Base-by-base conservation (phyloP, 345 rosid species). In the Hibiscus mutabilis region DNA sequence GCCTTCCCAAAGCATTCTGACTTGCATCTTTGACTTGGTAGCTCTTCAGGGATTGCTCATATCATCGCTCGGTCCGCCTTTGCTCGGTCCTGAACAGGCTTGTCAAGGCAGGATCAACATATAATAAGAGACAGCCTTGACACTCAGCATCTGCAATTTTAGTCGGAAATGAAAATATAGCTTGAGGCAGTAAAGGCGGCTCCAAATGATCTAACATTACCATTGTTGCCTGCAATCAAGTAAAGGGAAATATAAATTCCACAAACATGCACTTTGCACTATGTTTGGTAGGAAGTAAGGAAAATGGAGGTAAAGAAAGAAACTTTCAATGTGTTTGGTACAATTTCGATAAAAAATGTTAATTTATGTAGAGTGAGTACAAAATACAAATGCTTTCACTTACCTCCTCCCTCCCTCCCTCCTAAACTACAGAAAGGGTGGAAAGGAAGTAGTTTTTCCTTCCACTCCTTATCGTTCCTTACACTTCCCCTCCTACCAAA, bases 111-210 rank as follows among this genome's bases (percentile, higher is more conserved):
- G n/a, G n/a, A n/a, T n/a, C n/a, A n/a, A n/a, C n/a, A n/a, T n/a
- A n/a, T n/a, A n/a, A n/a, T n/a, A n/a, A n/a, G n/a, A n/a, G n/a
- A n/a, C n/a, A n/a, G n/a, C n/a, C n/a, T n/a, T n/a, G n/a, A n/a
- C n/a, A n/a, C n/a, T n/a, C n/a, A 61, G 77, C 91, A 19, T 68
- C 74, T 14, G 59, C 70, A 68, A 92, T 66, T 62, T 82, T 77
- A 29, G 73, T 79, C 75, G 91, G 76, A 62, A 86, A 82, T 77
- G 86, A 90, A 77, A 82, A 85, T 29, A 89, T 72, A 27, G 87
- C 90, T 71, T 92, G 90, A 35, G 82, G 86, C 57, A 85, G 78
- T 6, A 42, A 19, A 0, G 98, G 98, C 3, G 86, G 86, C 64
- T 88, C 87, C 66, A 85, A 83, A 74, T 70, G 81, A 68, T 75